Evolutionary conservation across 352 stramenopile genomes (phyloP).

Genomic region (Globisporangium viniferum): DNA sequence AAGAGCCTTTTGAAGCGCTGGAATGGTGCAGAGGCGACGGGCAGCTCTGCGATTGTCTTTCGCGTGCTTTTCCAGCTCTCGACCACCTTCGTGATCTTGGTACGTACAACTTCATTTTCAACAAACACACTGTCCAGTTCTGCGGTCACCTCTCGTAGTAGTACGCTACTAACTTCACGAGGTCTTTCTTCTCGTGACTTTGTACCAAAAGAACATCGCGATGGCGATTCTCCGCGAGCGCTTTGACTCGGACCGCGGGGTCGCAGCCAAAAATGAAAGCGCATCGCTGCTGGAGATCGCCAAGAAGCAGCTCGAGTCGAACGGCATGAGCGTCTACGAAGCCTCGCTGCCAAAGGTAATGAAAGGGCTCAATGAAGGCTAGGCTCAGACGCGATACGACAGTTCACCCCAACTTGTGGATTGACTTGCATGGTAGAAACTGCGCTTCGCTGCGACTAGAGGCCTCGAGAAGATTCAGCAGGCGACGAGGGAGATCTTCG

Average conservation of each 20-base stretch:
- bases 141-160: background rate
- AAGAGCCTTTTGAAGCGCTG: slow-evolving; percentile 17
- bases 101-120: slow-evolving; percentile 13
- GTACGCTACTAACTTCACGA: too few species aligned
- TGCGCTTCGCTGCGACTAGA: slow-evolving; percentile 29
- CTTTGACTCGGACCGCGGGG: slow-evolving; percentile 32
- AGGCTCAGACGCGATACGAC: too few species aligned
- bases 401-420: background rate
- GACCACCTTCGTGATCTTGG: slow-evolving; percentile 43
- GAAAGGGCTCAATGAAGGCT: background rate
- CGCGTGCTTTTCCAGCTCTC: slow-evolving; percentile 35
- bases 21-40: background rate
- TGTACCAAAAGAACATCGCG: slow-evolving; percentile 42
- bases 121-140: background rate
- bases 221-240: slow-evolving; percentile 61
- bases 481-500: slow-evolving; percentile 29
- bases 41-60: slow-evolving; percentile 22
- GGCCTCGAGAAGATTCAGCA: slow-evolving; percentile 46
- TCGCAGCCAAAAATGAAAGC: background rate
- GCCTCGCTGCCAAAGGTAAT: slow-evolving; percentile 40
- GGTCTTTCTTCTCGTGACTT: background rate
- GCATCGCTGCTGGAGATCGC: slow-evolving; percentile 48
- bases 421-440: slow-evolving; percentile 27
- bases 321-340: slow-evolving; percentile 40
- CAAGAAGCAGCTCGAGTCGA: slow-evolving; percentile 51